phyloP scores from a whole-genome alignment of 306 rosid genomes.

The Cyamopsis tetragonoloba region DNA sequence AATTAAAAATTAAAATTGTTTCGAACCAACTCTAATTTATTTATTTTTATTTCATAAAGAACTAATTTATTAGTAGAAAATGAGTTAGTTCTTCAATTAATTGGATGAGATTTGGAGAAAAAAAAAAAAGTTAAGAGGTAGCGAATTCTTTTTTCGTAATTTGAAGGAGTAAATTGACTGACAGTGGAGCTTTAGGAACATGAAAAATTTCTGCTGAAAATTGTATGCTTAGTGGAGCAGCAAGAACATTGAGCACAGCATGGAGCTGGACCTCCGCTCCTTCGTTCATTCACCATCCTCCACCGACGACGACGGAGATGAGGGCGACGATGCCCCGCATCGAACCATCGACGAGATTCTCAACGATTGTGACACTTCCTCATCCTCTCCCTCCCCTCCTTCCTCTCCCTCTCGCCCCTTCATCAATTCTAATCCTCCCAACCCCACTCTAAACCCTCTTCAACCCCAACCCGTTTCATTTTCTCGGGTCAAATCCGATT shows the following conservation, averaged over 20 bases:
- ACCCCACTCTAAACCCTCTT: slow-evolving; percentile 1
- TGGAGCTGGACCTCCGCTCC: slow-evolving; percentile 78
- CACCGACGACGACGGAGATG: slow-evolving; percentile 31
- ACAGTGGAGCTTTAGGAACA: too few species aligned
- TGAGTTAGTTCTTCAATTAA: too few species aligned
- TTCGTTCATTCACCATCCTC: slow-evolving; percentile 51
- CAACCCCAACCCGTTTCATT: slow-evolving; percentile 32
- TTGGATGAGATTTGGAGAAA: too few species aligned
- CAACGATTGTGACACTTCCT: slow-evolving; percentile 69
- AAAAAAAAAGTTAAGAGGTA: too few species aligned
- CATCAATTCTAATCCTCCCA: not conserved
- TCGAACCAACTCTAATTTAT: too few species aligned
- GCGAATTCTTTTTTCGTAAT: too few species aligned
- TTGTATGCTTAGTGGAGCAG: not conserved
- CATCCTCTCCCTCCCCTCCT: slow-evolving; percentile 53
- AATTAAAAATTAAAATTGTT: too few species aligned
- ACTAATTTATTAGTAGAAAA: too few species aligned
- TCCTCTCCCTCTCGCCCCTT: slow-evolving; percentile 29
- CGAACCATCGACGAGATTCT: slow-evolving; percentile 88
- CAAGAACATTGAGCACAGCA: slow-evolving; percentile 14
- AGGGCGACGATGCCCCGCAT: slow-evolving; percentile 28
- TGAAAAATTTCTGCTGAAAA: too few species aligned
- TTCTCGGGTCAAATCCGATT: slow-evolving; percentile 36
- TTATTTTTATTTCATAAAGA: too few species aligned
- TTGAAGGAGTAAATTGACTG: too few species aligned